A percentile compares a stretch with the other conserved stretches of the same genome.
These are phyloP conservation scores for Grigorovia transvaalensis DNA, from an alignment of 805 yeast species.

Conservation along the genomic window DNA sequence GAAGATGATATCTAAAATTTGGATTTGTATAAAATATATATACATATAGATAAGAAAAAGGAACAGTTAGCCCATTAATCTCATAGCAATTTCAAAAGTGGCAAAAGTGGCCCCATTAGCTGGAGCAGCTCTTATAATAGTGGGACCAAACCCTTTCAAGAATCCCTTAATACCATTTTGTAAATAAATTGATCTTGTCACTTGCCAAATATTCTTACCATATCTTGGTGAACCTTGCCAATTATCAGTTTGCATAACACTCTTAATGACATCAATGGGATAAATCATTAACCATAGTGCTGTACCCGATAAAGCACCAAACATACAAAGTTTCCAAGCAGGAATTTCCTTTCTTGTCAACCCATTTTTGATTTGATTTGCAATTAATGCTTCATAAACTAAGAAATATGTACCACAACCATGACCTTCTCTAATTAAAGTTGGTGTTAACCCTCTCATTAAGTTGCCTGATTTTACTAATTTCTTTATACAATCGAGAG, in stretches of 20 bases:
- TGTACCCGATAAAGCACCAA: conserved; percentile 88
- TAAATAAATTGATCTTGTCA: conserved; percentile 43
- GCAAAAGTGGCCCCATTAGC: conserved; percentile 96
- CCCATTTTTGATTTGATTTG: conserved; percentile 34
- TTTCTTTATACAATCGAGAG: conserved; percentile 34
- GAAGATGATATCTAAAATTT: conserved; percentile 29
- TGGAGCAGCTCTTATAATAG: conserved; percentile 93
- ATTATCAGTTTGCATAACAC: conserved; percentile 56
- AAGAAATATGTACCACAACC: conserved; percentile 86
- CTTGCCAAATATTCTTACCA: conserved; percentile 41
- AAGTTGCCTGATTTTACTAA: conserved; percentile 48
- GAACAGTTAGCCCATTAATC: conserved; percentile 37
- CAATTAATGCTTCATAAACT: conserved; percentile 80
- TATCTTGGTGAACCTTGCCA: conserved; percentile 39
- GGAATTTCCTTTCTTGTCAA: conserved; percentile 61
- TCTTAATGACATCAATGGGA: conserved; percentile 86
- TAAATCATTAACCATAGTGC: conserved; percentile 75
- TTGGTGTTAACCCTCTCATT: conserved; percentile 75
- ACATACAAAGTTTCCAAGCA: conserved; percentile 75
- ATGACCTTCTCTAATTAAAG: conserved; percentile 71
- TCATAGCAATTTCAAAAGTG: conserved; percentile 85
- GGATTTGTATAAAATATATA: no score
- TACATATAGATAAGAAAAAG: background rate
- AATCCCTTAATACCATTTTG: conserved; percentile 64
- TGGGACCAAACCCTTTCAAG: conserved; percentile 85